A percentile compares a stretch with the other conserved stretches of the same genome.
Conservation (phyloP, 768 basidiomycete species). For the Pulveroboletus ravenelii region DNA sequence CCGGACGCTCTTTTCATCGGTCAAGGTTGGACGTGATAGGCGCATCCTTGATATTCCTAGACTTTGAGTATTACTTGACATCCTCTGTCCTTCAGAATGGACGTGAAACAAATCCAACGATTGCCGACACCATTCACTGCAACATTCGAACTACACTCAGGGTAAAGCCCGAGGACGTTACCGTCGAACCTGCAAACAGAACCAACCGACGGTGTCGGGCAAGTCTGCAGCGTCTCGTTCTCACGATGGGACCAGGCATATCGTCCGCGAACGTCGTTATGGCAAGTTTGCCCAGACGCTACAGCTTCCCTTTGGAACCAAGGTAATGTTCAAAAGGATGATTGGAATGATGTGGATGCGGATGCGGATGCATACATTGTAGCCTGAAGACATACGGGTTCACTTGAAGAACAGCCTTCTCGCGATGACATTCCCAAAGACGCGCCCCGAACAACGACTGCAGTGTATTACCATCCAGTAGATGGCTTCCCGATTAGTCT, state of each 20-base stretch:
- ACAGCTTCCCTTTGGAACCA: no score
- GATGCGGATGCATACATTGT: no score
- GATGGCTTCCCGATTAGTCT: no score
- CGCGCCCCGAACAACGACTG: no score
- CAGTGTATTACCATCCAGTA: no score
- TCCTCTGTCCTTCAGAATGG: conserved; percentile 30
- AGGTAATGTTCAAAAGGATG: no score
- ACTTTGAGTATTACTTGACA: conserved; percentile 12
- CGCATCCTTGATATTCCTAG: conserved; percentile 5
- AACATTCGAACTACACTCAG: conserved; percentile 46
- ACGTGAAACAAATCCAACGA: conserved; percentile 41
- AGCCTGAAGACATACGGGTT: no score
- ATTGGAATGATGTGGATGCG: no score
- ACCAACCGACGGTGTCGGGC: conserved; percentile 44
- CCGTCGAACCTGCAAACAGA: conserved; percentile 38
- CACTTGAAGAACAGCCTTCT: no score
- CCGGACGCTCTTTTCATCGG: not conserved
- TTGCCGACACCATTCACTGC: conserved; percentile 35
- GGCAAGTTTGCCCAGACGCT: no score
- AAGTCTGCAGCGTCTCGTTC: conserved; percentile 34
- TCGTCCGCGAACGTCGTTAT: no score
- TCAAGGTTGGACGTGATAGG: not conserved
- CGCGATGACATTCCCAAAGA: no score
- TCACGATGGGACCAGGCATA: conserved; percentile 34
- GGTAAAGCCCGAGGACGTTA: conserved; percentile 44